Base-by-base conservation (phyloP, 2,329 filamentous ascomycete genomes). In the Rachicladosporium sp. region DNA sequence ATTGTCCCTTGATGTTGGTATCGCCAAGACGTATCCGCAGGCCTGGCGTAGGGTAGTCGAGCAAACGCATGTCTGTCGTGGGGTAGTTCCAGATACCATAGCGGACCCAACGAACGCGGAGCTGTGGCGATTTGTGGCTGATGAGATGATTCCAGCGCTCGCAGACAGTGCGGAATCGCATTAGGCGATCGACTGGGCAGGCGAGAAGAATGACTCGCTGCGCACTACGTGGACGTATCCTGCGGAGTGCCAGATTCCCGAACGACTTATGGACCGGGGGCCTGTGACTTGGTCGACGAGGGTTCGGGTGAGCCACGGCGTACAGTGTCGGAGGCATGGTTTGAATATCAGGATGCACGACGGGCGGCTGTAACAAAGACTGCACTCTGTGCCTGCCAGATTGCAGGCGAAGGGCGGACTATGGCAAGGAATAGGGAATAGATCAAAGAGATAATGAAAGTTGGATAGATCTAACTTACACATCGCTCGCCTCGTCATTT, bases 71-170 rank as follows among this genome's bases (percentile, higher is more conserved):
- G n/a, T 51, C 34, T 4, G 29, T 27, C 4, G 47, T 31, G 10
- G 43, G 49, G 10, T 42, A 38, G 13, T 36, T 34, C 43, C 50
- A 56, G 10, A 48, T 46, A 12, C 50, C 43, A 11, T 43, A 35
- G 12, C 43, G 37, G 39, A 55, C 55, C 10, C 46, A 33, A 37
- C 53, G 48, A 7, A 49, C 38, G 13, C 48, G 48, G n/a, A 56
- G 44, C 12, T 35, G 31, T 10, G 49, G 53, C 7, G 51, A 53
- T n/a, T 44, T 21, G 7, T 29, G 21, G 10, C 15, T 19, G 15
- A 50, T 44, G 4, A 45, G 35, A 4, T 35, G 32, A 13, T 42
- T 37, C 49, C 51, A 55, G 7, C 38, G 37, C 7, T 29, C 42
- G 38, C 37, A 48, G 9, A 49, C 48, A 8, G 33, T 41, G 3